A percentile compares a stretch with the other conserved stretches of the same genome.
Evolutionary conservation across 2,329 filamentous ascomycete genomes (phyloP).

Genomic region (Penicillium sp.): DNA sequence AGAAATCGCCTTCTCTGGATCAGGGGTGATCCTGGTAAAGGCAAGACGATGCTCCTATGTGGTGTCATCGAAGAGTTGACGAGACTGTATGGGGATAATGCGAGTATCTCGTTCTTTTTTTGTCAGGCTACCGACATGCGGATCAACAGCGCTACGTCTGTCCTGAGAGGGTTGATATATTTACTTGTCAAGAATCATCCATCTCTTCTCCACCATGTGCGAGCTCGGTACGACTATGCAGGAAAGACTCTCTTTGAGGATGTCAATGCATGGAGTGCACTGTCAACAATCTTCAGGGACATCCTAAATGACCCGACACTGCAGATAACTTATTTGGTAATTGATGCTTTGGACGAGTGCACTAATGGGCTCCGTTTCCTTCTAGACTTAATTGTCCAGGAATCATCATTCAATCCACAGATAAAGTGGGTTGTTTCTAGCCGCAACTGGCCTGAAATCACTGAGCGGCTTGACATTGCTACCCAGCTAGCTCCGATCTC

Average conservation of each 20-base stretch:
- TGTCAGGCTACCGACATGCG: conserved; percentile 36
- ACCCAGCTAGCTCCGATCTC: conserved; percentile 6
- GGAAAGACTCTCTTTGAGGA: conserved; percentile 9
- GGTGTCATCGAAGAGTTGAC: conserved; percentile 27
- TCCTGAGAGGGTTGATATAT: conserved; percentile 37
- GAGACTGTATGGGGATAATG: neutral
- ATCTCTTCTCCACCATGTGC: conserved; percentile 4
- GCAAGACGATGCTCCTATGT: conserved; percentile 33
- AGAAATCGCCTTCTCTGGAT: conserved; percentile 27
- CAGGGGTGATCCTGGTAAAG: conserved; percentile 29
- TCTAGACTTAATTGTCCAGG: neutral
- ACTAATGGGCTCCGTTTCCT: neutral
- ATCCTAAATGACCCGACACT: conserved; percentile 4
- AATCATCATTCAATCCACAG: neutral
- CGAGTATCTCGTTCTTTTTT: conserved; percentile 36
- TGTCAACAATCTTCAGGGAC: conserved; percentile 1
- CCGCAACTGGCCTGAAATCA: conserved; percentile 5
- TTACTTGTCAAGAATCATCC: conserved; percentile 12
- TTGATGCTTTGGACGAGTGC: conserved; percentile 15
- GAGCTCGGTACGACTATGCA: conserved; percentile 4
- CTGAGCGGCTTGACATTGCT: neutral
- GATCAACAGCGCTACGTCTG: conserved; percentile 34
- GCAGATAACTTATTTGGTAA: conserved; percentile 7
- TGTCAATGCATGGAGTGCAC: conserved; percentile 11
- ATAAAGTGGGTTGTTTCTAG: conserved; percentile 10